Conservation (phyloP, 169 alveolate genomes). For the Miamiensis avidus region DNA sequence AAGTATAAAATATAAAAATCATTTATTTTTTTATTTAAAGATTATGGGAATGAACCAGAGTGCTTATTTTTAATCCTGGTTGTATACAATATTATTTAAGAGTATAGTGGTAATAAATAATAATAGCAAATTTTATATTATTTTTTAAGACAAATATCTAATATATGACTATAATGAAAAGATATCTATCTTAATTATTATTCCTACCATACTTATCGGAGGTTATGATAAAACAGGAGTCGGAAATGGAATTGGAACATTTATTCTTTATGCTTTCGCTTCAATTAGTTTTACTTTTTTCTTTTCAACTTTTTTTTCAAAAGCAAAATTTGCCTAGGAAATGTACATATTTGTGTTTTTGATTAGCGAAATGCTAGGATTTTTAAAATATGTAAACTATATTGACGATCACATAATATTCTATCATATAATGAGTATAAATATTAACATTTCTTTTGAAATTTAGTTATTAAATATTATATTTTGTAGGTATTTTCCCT, state of each 20-base stretch:
- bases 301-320: slow-evolving; percentile 25
- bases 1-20: too few relatives aligned
- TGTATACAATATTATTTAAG: neutral
- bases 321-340: slow-evolving; percentile 34
- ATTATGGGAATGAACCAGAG: slow-evolving; percentile 6
- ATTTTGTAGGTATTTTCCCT: neutral
- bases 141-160: too few relatives aligned
- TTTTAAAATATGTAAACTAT: neutral
- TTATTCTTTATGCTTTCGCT: neutral
- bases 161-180: too few relatives aligned
- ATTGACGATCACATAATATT: neutral
- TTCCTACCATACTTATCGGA: neutral
- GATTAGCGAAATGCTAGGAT: neutral
- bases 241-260: neutral
- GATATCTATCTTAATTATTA: neutral
- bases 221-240: neutral
- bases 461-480: too few relatives aligned
- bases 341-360: slow-evolving; percentile 21
- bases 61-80: slow-evolving; percentile 19
- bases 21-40: neutral
- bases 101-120: neutral
- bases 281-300: slow-evolving; percentile 2
- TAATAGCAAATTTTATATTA: too few relatives aligned
- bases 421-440: slow-evolving; percentile 2
- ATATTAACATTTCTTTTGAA: neutral